Evolutionary conservation across 805 yeast species (phyloP).

Genomic region (Ogataea nitratoaversa): DNA sequence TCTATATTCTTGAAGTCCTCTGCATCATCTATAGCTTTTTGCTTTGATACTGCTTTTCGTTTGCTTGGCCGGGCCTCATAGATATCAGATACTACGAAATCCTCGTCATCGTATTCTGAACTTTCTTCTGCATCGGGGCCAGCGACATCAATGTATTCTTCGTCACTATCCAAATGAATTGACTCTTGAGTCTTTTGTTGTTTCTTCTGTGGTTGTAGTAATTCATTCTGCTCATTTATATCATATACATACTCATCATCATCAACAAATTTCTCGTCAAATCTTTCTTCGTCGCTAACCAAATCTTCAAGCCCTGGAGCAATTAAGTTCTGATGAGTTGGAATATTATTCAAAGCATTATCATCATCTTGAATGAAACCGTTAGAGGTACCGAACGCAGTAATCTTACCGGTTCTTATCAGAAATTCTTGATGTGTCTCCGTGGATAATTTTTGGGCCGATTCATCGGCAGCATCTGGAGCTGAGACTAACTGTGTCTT

Average conservation of each 20-base stretch:
- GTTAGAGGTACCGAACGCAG: conserved; percentile 79
- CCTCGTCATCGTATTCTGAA: conserved; percentile 7
- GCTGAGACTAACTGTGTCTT: conserved; percentile 4
- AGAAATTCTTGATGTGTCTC: conserved; percentile 79
- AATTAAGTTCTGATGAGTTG: conserved; percentile 40
- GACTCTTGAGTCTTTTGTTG: not conserved
- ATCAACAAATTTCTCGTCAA: conserved; percentile 11
- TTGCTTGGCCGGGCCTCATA: conserved; percentile 7
- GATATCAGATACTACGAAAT: conserved; percentile 7
- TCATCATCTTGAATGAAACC: conserved; percentile 48
- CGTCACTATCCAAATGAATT: conserved; percentile 11
- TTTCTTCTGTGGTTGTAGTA: not conserved
- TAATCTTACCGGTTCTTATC: conserved; percentile 84
- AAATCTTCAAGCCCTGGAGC: conserved; percentile 44
- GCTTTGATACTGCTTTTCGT: conserved; percentile 2
- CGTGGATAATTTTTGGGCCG: conserved; percentile 48
- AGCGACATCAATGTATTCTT: conserved; percentile 21
- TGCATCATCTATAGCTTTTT: conserved; percentile 4
- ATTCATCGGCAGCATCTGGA: conserved; percentile 15
- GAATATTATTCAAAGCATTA: conserved; percentile 21
- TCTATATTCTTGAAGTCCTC: conserved; percentile 46
- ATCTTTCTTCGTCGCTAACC: conserved; percentile 22
- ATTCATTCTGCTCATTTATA: no score
- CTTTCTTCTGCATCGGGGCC: conserved; percentile 15
- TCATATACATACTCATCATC: conserved; percentile 4